A percentile compares a stretch with the other conserved stretches of the same genome.
phyloP scores from a whole-genome alignment of 179 eudicot species.

The Beta lomatogona region DNA sequence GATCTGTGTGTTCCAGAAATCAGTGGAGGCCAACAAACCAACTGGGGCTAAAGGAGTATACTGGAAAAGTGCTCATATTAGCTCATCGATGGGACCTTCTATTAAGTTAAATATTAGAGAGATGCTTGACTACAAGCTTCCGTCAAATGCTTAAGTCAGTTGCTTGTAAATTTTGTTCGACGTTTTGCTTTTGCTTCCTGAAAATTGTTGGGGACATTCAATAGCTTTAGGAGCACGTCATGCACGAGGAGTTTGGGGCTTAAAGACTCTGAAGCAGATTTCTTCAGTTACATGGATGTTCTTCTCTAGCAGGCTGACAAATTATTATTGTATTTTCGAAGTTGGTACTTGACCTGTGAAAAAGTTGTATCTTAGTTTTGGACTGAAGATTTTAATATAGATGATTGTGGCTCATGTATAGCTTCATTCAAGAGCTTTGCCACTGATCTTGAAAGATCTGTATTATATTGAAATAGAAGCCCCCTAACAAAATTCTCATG shows the following conservation, averaged over 20 bases:
- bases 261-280: neutral
- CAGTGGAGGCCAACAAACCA: slow-evolving; percentile 92
- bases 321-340: slow-evolving; percentile 15
- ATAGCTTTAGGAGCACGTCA: slow-evolving; percentile 6
- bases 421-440: slow-evolving; percentile 16
- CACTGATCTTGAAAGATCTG: neutral
- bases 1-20: slow-evolving; percentile 55
- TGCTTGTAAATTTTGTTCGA: slow-evolving; percentile 33
- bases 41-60: slow-evolving; percentile 88
- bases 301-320: neutral
- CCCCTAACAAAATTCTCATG: neutral
- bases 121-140: slow-evolving; percentile 77
- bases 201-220: neutral
- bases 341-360: slow-evolving; percentile 3
- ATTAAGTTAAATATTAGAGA: slow-evolving; percentile 70
- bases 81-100: slow-evolving; percentile 99
- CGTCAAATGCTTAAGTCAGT: slow-evolving; percentile 34
- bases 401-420: slow-evolving; percentile 7
- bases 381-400: neutral
- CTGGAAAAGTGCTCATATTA: slow-evolving; percentile 93
- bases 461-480: neutral
- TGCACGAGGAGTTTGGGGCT: slow-evolving; percentile 3
- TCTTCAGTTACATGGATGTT: neutral
- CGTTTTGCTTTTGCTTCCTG: slow-evolving; percentile 17
- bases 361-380: slow-evolving; percentile 15